These are phyloP conservation scores for Beauveria pseudobassiana DNA, from an alignment of 2,329 filamentous ascomycete genomes.

Conservation along the genomic window DNA sequence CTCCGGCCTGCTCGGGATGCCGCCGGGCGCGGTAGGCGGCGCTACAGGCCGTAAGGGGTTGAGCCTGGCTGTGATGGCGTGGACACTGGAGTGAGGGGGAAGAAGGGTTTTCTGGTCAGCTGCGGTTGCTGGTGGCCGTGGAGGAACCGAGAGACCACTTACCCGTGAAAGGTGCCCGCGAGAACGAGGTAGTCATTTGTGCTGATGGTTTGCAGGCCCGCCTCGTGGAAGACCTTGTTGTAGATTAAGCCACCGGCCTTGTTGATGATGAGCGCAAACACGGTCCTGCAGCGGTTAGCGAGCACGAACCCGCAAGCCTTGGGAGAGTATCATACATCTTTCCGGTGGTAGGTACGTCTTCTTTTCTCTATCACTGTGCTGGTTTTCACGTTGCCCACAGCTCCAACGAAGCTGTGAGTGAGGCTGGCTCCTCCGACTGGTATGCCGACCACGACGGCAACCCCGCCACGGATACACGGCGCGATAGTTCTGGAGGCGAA, in stretches of 20 bases:
- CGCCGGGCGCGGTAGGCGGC: slow-evolving; percentile 28
- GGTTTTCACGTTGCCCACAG: background rate
- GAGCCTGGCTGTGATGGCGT: slow-evolving; percentile 60
- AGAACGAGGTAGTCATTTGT: slow-evolving; percentile 97
- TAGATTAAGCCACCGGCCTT: slow-evolving; percentile 96
- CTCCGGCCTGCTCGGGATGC: slow-evolving; percentile 45
- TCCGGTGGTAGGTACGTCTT: background rate
- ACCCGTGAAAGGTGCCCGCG: slow-evolving; percentile 96
- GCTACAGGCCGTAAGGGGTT: slow-evolving; percentile 42
- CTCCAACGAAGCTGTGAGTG: background rate
- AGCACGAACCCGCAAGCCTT: background rate
- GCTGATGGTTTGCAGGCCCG: slow-evolving; percentile 75
- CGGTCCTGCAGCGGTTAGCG: slow-evolving; percentile 56
- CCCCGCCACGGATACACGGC: background rate
- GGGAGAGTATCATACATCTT: background rate
- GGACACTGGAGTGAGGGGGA: slow-evolving; percentile 39
- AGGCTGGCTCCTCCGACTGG: background rate
- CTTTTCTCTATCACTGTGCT: background rate
- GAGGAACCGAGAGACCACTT: slow-evolving; percentile 19
- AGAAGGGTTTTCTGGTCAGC: background rate
- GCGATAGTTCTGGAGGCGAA: background rate
- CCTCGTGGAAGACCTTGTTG: slow-evolving; percentile 86
- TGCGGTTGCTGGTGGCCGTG: slow-evolving; percentile 1
- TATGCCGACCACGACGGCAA: background rate
- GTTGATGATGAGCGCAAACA: slow-evolving; percentile 96